A percentile compares a stretch with the other conserved stretches of the same genome.
These are phyloP conservation scores for Fusarium nodosum DNA, from an alignment of 2,329 filamentous ascomycete genomes.

Conservation along the genomic window DNA sequence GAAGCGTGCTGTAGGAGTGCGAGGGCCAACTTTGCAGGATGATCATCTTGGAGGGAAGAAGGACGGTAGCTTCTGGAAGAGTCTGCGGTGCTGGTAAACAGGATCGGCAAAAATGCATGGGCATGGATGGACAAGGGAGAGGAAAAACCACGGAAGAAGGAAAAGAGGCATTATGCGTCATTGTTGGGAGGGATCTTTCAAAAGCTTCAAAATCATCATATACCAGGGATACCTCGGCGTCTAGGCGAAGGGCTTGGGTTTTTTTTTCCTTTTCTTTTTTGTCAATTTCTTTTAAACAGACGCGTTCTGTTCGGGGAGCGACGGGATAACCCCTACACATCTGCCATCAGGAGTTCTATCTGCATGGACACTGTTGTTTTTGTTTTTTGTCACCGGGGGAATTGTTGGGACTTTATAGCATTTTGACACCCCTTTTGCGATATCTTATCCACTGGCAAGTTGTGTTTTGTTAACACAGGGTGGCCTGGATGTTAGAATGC, in stretches of 20 bases:
- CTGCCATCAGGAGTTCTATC: slow-evolving; percentile 38
- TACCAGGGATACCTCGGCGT: slow-evolving; percentile 52
- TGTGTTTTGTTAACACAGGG: background rate
- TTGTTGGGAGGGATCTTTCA: slow-evolving; percentile 33
- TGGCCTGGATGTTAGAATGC: background rate
- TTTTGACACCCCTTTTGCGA: slow-evolving; percentile 21
- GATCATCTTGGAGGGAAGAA: slow-evolving; percentile 58
- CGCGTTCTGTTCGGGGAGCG: slow-evolving; percentile 34
- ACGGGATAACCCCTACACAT: slow-evolving; percentile 24
- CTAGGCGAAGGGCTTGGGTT: slow-evolving; percentile 41
- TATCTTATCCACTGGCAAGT: slow-evolving; percentile 2
- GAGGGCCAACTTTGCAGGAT: slow-evolving; percentile 60
- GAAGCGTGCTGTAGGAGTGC: slow-evolving; percentile 62
- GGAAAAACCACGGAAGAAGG: background rate
- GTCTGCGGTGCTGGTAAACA: slow-evolving; percentile 67
- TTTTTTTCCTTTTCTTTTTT: slow-evolving; percentile 12
- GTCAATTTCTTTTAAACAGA: slow-evolving; percentile 17
- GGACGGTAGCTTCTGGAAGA: slow-evolving; percentile 67
- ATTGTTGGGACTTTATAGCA: slow-evolving; percentile 21
- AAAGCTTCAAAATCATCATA: slow-evolving; percentile 47
- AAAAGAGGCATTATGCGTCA: slow-evolving; percentile 18
- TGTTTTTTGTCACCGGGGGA: slow-evolving; percentile 20
- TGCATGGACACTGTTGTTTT: slow-evolving; percentile 29
- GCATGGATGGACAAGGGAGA: background rate
- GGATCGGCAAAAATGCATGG: slow-evolving; percentile 1